Evolutionary conservation across 345 rosid species (phyloP), one percentile per base, ranked within the genome.

Genomic region (Syzygium jambos): DNA sequence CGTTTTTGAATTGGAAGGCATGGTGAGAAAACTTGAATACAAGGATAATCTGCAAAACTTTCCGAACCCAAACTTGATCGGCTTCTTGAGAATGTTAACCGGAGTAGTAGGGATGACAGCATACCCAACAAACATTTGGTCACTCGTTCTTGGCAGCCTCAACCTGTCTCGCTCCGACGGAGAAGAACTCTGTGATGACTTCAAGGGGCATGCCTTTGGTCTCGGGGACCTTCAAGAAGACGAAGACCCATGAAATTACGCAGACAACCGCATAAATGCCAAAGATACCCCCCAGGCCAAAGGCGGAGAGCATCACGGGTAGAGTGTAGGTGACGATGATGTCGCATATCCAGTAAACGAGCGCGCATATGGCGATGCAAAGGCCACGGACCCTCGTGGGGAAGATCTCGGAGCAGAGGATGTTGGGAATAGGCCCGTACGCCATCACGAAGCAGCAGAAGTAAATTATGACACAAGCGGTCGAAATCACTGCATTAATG

Each of bases 151-250:
- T 95, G 84, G 88, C 84, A 51, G 93, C 90, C 19, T 85, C 88
- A 65, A 89, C 92, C 89, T 95, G 95, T 86, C 92, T 94, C 51
- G 99, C 98, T 51, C 99, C 99, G 78, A 94, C 93, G 54, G 98
- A 94, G 86, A 98, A 98, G 95, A 95, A 98, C 90, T 98, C 99
- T 17, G 97, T 93, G 88, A 98, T 98, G 89, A 98, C 99, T 90
- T 98, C 99, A 73, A 98, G 95, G 11, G 99, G 99, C 99, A 98
- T 96, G 73, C 99, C 99, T 91, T 98, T 98, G 88, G 99, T 98
- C 91, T 98, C 99, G 0, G 99, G 99, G 29, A 98, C 99, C 91
- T 95, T 98, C 92, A 94, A 83, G 97, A 88, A 98, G 54, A 98
- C 95, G 46, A 98, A 98, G 85, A 95, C 49, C 97, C 95, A 98